phyloP scores from a whole-genome alignment of 768 basidiomycete species.

The Erythrobasidium yunnanense region DNA sequence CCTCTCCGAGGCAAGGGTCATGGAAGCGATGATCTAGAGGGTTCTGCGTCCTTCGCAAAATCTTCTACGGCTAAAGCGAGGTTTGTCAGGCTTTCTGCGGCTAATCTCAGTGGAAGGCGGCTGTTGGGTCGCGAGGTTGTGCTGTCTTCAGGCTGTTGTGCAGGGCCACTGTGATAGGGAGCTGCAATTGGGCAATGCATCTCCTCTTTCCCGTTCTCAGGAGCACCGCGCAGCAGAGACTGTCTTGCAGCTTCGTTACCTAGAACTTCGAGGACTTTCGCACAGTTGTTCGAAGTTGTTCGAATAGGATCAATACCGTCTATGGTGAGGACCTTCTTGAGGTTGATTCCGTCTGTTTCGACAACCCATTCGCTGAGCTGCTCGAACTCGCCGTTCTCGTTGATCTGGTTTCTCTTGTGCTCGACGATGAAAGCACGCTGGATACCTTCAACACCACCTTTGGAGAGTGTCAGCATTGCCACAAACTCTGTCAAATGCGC shows the following conservation, averaged over 20 bases:
- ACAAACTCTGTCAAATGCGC: not conserved
- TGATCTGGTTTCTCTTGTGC: constrained; percentile 64
- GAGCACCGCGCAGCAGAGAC: constrained; percentile 85
- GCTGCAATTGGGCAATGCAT: too few species aligned
- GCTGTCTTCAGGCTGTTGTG: too few species aligned
- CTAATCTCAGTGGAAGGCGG: too few species aligned
- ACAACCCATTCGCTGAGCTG: constrained; percentile 70
- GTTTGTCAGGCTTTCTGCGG: too few species aligned
- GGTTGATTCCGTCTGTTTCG: constrained; percentile 92
- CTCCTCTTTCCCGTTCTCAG: too few species aligned
- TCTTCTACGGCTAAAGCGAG: too few species aligned
- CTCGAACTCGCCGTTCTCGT: constrained; percentile 51
- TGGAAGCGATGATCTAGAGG: too few species aligned
- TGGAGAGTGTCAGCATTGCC: not conserved
- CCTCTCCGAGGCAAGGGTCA: too few species aligned
- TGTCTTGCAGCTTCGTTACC: constrained; percentile 95
- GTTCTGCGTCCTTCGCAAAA: too few species aligned
- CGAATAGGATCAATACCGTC: constrained; percentile 87
- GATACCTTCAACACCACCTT: constrained; percentile 68
- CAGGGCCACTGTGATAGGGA: too few species aligned
- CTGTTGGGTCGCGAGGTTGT: too few species aligned
- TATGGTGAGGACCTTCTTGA: constrained; percentile 87
- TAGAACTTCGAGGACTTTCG: constrained; percentile 83
- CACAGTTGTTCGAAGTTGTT: constrained; percentile 93
- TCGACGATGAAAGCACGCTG: constrained; percentile 85